A percentile compares a stretch with the other conserved stretches of the same genome.
phyloP scores from a whole-genome alignment of 1,284 basidiomycete genomes.

The Irpex lacteus region DNA sequence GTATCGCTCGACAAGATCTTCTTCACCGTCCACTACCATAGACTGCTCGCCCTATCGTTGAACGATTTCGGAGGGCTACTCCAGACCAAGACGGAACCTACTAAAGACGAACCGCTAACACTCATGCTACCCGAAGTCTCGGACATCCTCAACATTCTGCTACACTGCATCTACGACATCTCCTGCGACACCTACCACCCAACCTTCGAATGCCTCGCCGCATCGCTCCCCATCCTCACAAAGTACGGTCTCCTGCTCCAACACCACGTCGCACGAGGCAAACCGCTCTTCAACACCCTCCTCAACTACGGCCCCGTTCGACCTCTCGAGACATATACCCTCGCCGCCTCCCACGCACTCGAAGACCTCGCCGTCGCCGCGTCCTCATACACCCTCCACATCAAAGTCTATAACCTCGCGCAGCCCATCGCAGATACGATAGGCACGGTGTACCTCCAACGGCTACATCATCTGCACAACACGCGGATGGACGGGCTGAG shows the following conservation, averaged over 20 bases:
- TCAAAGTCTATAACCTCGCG: slow-evolving; percentile 29
- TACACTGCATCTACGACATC: too few species aligned
- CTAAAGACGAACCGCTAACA: too few species aligned
- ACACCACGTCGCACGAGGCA: slow-evolving; percentile 17
- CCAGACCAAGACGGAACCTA: too few species aligned
- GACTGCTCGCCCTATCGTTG: too few species aligned
- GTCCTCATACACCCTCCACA: slow-evolving; percentile 34
- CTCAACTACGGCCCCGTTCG: slow-evolving; percentile 25
- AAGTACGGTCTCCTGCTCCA: slow-evolving; percentile 28
- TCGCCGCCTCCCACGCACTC: slow-evolving; percentile 33
- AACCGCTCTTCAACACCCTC: slow-evolving; percentile 29
- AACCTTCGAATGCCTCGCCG: too few species aligned
- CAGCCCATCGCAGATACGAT: slow-evolving; percentile 34
- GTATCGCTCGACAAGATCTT: too few species aligned
- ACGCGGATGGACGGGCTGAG: slow-evolving; percentile 35
- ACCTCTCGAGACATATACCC: slow-evolving; percentile 36
- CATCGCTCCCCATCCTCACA: slow-evolving; percentile 14
- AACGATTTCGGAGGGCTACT: too few species aligned
- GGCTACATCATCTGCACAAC: slow-evolving; percentile 39
- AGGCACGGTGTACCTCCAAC: slow-evolving; percentile 38
- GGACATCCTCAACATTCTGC: too few species aligned
- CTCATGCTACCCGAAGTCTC: too few species aligned
- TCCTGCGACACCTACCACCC: too few species aligned
- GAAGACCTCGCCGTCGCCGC: slow-evolving; percentile 33
- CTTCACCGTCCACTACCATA: too few species aligned